Evolutionary conservation across 2,329 filamentous ascomycete species (phyloP).

Genomic region (Fusarium sarcochroum): DNA sequence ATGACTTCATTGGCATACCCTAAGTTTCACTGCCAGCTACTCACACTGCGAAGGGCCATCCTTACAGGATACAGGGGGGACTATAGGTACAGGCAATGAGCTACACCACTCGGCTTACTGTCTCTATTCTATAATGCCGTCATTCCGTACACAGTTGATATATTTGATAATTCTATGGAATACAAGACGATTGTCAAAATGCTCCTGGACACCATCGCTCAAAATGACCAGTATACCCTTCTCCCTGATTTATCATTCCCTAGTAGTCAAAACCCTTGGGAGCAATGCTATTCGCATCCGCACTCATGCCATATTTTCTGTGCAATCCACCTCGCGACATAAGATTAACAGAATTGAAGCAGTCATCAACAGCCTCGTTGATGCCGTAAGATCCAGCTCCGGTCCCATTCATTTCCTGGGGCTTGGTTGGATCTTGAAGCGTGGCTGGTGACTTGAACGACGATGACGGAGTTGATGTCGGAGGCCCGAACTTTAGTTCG

Average conservation of each 20-base stretch:
- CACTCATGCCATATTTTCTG: background rate
- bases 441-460: conserved; percentile 22
- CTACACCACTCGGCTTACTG: too few relatives aligned
- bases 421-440: background rate
- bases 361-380: conserved; percentile 3
- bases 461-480: conserved; percentile 18
- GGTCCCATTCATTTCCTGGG: background rate
- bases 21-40: too few relatives aligned
- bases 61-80: too few relatives aligned
- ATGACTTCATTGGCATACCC: too few relatives aligned
- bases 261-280: background rate
- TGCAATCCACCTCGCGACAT: background rate
- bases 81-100: too few relatives aligned
- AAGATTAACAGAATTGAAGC: conserved; percentile 4
- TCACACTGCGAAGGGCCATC: too few relatives aligned
- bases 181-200: conserved; percentile 12
- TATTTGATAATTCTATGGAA: conserved; percentile 30
- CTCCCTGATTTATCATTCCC: too few relatives aligned
- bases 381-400: background rate
- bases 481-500: conserved; percentile 16
- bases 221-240: background rate
- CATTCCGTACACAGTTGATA: conserved; percentile 1
- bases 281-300: background rate
- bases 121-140: conserved; percentile 10
- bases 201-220: background rate